Conservation (phyloP, 768 basidiomycete species). For the Paxillus rubicundulus region DNA sequence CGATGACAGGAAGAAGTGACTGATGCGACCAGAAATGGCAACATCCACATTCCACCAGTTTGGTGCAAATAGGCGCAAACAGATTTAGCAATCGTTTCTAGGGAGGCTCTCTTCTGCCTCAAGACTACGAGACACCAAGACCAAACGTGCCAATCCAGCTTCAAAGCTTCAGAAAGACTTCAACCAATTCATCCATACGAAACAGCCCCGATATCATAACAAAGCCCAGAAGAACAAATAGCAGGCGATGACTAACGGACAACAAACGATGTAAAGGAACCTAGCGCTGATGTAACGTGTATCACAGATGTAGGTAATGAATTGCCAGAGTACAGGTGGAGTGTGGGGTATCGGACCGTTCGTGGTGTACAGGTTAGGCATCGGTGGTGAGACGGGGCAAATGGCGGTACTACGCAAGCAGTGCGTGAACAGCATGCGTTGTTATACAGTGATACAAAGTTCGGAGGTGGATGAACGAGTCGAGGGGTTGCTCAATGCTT, state of each 20-base stretch:
- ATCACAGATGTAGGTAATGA: slow-evolving; percentile 12
- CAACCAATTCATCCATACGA: slow-evolving; percentile 3
- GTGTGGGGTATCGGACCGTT: slow-evolving; percentile 27
- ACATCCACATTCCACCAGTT: neutral
- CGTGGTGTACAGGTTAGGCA: slow-evolving; percentile 10
- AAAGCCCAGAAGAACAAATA: slow-evolving; percentile 4
- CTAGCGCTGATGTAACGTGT: slow-evolving; percentile 7
- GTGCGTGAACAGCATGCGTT: neutral
- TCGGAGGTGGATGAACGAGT: neutral
- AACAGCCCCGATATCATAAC: slow-evolving; percentile 4
- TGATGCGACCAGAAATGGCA: slow-evolving; percentile 15
- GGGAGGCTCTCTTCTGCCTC: no score
- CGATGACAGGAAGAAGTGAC: neutral
- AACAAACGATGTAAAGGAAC: slow-evolving; percentile 5
- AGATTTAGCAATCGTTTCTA: no score
- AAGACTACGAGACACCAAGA: no score
- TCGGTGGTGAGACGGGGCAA: neutral
- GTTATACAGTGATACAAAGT: neutral
- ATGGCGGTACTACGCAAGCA: neutral
- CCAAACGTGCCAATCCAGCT: no score
- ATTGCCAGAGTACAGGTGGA: slow-evolving; percentile 3
- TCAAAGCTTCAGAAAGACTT: neutral
- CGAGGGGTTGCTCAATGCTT: neutral
- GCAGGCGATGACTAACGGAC: slow-evolving; percentile 8
- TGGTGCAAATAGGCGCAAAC: no score